Base-by-base conservation (phyloP, 208 protist species). In the Leishmania major region DNA sequence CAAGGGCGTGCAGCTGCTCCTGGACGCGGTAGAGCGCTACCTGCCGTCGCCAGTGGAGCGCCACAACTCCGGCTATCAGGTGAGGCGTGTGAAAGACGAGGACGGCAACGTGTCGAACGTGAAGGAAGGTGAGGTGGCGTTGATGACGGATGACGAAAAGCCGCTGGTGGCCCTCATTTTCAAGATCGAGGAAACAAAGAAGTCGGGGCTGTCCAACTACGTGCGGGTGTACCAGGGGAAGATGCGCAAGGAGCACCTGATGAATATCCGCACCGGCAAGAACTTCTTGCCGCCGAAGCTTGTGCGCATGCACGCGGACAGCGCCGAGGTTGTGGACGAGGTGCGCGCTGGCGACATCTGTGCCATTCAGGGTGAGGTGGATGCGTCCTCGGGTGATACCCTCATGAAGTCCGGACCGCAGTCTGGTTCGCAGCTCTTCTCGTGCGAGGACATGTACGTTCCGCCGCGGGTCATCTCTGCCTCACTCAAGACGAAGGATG, bases 201-300 rank as follows among this genome's bases (percentile, higher is more conserved):
- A 95, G 87, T 98, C 98, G 69, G 99, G 99, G 28, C 93, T 99
- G 85, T 96, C 99, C 45, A 99, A 99, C 53, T 99, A 99, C 89
- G 93, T 99, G 59, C 97, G 99, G 75, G 95, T 99, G 64, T 99
- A 99, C 89, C 99, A 99, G 89, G 99, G 98, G 57, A 97, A 94
- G 75, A 93, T 99, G 80, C 95, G 95, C 75, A 96, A 96, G 84
- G 97, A 97, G 76, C 93, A 98, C 83, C 85, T 96, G 15, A 83
- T 95, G 78, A 97, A 97, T 87, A 90, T 96, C 59, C 93, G 95
- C 72, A 97, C 91, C 25, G 90, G 92, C 49, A 97, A 97, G 86
- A 95, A 80, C 35, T 96, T 97, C 82, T 93, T 98, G 59, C 96
- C 99, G 5, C 96, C 98, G 7, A 97, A 99, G 81, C 94, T 99